Base-by-base conservation (phyloP, 164 flowering plant genomes). In the Saururus chinensis region DNA sequence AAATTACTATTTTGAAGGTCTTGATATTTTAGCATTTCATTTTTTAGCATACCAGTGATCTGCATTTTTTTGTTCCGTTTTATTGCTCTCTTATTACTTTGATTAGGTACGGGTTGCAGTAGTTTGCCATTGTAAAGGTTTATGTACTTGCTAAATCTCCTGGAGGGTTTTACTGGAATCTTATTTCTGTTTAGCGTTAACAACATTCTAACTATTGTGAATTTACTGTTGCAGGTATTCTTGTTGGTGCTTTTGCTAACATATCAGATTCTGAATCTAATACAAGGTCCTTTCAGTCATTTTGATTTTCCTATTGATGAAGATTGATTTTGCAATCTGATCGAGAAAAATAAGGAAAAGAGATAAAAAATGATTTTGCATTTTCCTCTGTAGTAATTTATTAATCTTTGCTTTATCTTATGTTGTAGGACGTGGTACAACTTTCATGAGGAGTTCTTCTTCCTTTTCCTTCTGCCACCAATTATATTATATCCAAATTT, bases 361-460 rank as follows among this genome's bases (percentile, higher is more conserved):
- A 30, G 6, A 30, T 2, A 30, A 30, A 30, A 30, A 30, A 30
- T 2, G 37, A 30, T 2, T 30, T 30, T 30, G 6, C 37, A 30
- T 30, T 30, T 2, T 30, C 6, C 37, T 30, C 37, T 30, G 6
- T 2, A 30, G 6, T 30, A 30, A n/a, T 35, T 51, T 19, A 24
- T 30, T 56, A 40, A 22, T n/a, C 57, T 55, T 14, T 56, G 14
- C 41, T 63, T 19, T 63, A 35, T 40, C 63, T 61, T 61, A 56
- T 66, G 68, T 49, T 64, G 74, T 85, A 92, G 98, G 87, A 65
- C 88, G 0, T 92, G 97, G 97, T 89, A 89, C 76, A 92, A 92
- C 73, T 92, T 92, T 64, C 98, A 92, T 51, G 98, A 92, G 74
- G 98, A 92, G 72, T 92, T 92, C 64, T 92, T 92, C 77, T 89